A percentile compares a stretch with the other conserved stretches of the same genome.
Conservation (phyloP, 345 rosid species). For the Lumnitzera racemosa region DNA sequence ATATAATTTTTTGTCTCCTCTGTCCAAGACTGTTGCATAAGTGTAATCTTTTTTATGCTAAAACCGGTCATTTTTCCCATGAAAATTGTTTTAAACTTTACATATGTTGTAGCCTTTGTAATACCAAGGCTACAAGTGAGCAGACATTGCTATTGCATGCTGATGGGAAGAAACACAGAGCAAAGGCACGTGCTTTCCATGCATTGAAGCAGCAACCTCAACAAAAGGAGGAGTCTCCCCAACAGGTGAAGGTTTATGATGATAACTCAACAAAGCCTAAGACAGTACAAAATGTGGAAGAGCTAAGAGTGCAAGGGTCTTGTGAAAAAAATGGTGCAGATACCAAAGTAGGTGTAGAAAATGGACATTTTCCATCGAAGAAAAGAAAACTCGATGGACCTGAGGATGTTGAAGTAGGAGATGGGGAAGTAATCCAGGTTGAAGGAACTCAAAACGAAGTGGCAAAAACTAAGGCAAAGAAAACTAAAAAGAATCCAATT, state of each 20-base stretch:
- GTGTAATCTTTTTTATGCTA: too few relatives aligned
- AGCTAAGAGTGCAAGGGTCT: constrained; percentile 21
- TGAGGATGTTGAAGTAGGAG: constrained; percentile 12
- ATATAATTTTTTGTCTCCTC: too few relatives aligned
- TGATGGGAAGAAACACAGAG: constrained; percentile 88
- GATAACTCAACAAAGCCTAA: constrained; percentile 26
- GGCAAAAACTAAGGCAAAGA: constrained; percentile 25
- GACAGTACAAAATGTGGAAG: constrained; percentile 13
- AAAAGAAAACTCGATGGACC: constrained; percentile 46
- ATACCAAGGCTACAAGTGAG: constrained; percentile 73
- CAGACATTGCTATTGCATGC: constrained; percentile 86
- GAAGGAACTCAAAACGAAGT: constrained; percentile 16
- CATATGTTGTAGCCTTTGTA: constrained; percentile 53
- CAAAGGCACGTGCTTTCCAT: constrained; percentile 66
- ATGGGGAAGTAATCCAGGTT: constrained; percentile 34
- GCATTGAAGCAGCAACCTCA: constrained; percentile 44
- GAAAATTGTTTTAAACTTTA: too few relatives aligned
- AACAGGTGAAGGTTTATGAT: constrained; percentile 21
- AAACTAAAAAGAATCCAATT: constrained; percentile 17
- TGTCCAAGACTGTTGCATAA: too few relatives aligned
- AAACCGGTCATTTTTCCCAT: too few relatives aligned
- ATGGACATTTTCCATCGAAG: constrained; percentile 23
- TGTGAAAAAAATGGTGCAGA: constrained; percentile 12
- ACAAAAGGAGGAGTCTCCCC: constrained; percentile 27
- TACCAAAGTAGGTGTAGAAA: constrained; percentile 15